Evolutionary conservation across 345 rosid species (phyloP).

Genomic region (Eucalyptus lansdowneana): DNA sequence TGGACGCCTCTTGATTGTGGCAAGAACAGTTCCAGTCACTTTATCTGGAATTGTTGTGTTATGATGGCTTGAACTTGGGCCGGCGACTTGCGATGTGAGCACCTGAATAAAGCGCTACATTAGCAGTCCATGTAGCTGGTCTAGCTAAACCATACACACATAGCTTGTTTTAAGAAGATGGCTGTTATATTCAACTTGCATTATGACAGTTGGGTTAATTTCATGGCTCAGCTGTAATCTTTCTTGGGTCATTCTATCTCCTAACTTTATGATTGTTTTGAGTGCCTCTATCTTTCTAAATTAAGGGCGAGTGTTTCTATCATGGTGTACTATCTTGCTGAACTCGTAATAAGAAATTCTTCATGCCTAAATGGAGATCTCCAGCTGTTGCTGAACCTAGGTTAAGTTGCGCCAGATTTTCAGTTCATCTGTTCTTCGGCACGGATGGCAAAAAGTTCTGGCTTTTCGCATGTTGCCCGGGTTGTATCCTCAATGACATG

Average conservation of each 20-base stretch:
- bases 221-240: background rate
- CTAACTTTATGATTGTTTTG: background rate
- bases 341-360: background rate
- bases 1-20: slow-evolving; percentile 57
- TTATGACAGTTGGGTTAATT: background rate
- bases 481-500: background rate
- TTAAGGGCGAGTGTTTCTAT: background rate
- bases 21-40: slow-evolving; percentile 47
- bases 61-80: slow-evolving; percentile 37
- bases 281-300: background rate
- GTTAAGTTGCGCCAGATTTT: background rate
- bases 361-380: background rate
- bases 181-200: background rate
- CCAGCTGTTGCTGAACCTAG: background rate
- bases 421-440: background rate
- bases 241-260: background rate
- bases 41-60: slow-evolving; percentile 70
- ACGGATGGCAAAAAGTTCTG: background rate
- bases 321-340: background rate
- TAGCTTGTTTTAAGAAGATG: background rate
- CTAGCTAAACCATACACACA: background rate
- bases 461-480: background rate
- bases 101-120: background rate
- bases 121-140: background rate
- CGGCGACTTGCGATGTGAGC: background rate